A percentile compares a stretch with the other conserved stretches of the same genome.
phyloP scores from a whole-genome alignment of 305 asterid genomes.

The Fraxinus xanthoxyloides region DNA sequence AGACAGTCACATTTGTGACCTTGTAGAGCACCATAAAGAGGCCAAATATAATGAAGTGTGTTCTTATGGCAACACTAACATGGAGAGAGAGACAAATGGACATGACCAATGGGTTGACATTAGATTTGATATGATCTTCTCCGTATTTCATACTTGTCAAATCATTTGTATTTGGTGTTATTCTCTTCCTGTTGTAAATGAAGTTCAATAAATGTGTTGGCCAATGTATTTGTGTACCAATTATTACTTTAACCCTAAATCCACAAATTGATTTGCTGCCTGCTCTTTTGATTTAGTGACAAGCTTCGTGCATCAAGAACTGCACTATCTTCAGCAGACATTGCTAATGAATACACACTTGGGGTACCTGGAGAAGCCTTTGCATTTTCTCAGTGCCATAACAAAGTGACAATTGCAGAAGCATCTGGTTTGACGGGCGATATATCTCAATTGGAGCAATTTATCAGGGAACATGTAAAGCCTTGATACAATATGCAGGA shows the following conservation, averaged over 20 bases:
- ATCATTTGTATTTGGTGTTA: neutral
- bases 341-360: slow-evolving; percentile 52
- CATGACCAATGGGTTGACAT: neutral
- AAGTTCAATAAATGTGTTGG: neutral
- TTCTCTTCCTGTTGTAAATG: neutral
- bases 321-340: slow-evolving; percentile 73
- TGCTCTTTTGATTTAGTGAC: slow-evolving; percentile 44
- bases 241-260: neutral
- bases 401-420: slow-evolving; percentile 59
- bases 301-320: slow-evolving; percentile 87
- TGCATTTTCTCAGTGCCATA: slow-evolving; percentile 59
- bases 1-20: neutral
- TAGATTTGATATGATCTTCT: neutral
- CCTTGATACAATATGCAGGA: slow-evolving; percentile 26
- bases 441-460: slow-evolving; percentile 55
- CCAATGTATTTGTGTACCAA: neutral
- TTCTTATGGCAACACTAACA: neutral
- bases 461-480: slow-evolving; percentile 57
- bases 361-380: slow-evolving; percentile 70
- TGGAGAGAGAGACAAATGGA: neutral
- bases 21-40: neutral
- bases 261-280: neutral
- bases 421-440: slow-evolving; percentile 64
- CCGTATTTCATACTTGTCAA: neutral
- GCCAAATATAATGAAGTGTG: neutral